phyloP scores from a whole-genome alignment of 2,329 filamentous ascomycete genomes.

The Nigrospora sphaerica region DNA sequence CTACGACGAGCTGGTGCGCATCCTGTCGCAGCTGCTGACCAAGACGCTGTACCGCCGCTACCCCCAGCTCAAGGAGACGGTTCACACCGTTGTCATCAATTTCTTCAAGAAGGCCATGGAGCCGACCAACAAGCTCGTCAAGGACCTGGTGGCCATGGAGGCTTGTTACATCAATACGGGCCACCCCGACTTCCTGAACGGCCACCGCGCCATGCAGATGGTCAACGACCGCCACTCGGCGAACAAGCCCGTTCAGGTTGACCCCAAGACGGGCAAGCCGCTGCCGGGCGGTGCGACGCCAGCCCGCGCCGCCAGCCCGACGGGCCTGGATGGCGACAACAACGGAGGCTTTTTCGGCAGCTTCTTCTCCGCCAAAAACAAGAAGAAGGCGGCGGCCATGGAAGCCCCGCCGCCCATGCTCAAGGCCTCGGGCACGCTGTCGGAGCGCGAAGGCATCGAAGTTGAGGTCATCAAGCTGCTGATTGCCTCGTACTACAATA shows the following conservation, averaged over 20 bases:
- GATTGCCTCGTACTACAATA: slow-evolving; percentile 96
- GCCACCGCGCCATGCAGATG: slow-evolving; percentile 94
- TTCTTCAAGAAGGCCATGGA: slow-evolving; percentile 99
- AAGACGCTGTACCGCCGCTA: slow-evolving; percentile 91
- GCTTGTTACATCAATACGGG: slow-evolving; percentile 97
- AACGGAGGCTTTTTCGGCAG: slow-evolving; percentile 91
- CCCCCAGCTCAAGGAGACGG: slow-evolving; percentile 92
- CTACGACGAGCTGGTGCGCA: slow-evolving; percentile 94
- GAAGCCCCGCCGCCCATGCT: slow-evolving; percentile 86
- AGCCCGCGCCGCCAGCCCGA: slow-evolving; percentile 69
- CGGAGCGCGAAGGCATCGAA: slow-evolving; percentile 89
- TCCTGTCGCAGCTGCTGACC: slow-evolving; percentile 79
- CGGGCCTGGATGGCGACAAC: slow-evolving; percentile 42
- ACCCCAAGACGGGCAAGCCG: slow-evolving; percentile 97
- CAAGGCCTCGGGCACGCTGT: slow-evolving; percentile 89
- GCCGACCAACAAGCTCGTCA: slow-evolving; percentile 94
- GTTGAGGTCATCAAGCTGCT: slow-evolving; percentile 98
- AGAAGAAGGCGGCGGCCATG: slow-evolving; percentile 99
- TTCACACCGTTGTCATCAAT: slow-evolving; percentile 81
- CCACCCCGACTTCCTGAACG: slow-evolving; percentile 95
- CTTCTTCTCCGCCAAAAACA: slow-evolving; percentile 99
- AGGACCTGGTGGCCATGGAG: slow-evolving; percentile 91
- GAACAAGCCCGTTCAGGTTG: slow-evolving; percentile 83
- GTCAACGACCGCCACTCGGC: slow-evolving; percentile 87
- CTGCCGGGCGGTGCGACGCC: slow-evolving; percentile 61